A percentile compares a stretch with the other conserved stretches of the same genome.
phyloP scores from a whole-genome alignment of 495 filamentous ascomycete genomes.

The Xylaria acuta region DNA sequence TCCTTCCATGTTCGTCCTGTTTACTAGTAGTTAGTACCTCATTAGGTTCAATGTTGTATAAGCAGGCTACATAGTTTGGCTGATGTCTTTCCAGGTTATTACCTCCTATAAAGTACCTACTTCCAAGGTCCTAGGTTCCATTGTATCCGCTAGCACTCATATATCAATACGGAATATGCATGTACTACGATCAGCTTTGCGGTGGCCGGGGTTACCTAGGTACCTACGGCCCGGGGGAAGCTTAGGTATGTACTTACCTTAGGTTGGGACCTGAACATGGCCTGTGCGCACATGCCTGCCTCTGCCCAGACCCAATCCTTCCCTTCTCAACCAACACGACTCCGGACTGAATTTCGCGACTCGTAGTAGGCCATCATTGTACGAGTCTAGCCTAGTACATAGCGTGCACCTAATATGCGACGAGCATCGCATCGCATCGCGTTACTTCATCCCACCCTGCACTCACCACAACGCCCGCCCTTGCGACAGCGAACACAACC shows the following conservation, averaged over 20 bases:
- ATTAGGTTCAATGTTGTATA: too few relatives aligned
- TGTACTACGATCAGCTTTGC: not conserved
- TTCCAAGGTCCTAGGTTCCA: too few relatives aligned
- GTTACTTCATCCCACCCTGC: conserved; percentile 8
- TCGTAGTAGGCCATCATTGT: conserved; percentile 9
- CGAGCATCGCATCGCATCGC: conserved; percentile 27
- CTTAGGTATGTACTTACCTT: too few relatives aligned
- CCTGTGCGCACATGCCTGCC: not conserved
- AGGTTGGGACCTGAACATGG: not conserved
- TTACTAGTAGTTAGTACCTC: not conserved
- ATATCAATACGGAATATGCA: not conserved
- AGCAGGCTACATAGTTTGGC: too few relatives aligned
- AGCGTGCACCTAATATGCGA: conserved; percentile 18
- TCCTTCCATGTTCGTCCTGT: not conserved
- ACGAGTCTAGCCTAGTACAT: conserved; percentile 3
- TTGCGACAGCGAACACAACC: not conserved
- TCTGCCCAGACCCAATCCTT: conserved; percentile 16
- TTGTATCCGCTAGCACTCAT: too few relatives aligned
- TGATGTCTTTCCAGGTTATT: too few relatives aligned
- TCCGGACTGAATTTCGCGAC: conserved; percentile 15
- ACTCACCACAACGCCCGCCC: conserved; percentile 1
- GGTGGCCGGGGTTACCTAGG: too few relatives aligned
- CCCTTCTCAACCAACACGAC: conserved; percentile 24
- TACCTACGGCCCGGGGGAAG: too few relatives aligned
- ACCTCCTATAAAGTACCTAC: too few relatives aligned